Evolutionary conservation across 257 asterid genomes (phyloP), one percentile per base, ranked within the genome.

Genomic region (Pogostemon cablin): DNA sequence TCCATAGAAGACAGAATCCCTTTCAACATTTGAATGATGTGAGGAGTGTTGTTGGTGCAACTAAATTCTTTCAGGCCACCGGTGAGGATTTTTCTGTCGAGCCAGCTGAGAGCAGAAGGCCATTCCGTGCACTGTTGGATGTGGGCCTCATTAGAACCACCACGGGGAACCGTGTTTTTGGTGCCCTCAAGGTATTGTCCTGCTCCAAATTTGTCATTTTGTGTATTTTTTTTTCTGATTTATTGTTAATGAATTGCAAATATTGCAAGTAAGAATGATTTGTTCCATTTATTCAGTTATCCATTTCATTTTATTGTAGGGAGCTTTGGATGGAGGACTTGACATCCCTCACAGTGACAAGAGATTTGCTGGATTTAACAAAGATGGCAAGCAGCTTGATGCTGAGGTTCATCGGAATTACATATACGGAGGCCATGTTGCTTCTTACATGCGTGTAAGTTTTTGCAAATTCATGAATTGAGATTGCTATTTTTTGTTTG

Each of bases 311-410:
- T 5, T 32, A 34, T 67, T 57, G 11, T 70, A 88, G 96, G 96
- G 97, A 56, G 96, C 96, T 5, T 62, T 90, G 62, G 95, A 88
- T 82, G 96, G 92, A 43, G 96, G 97, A 10, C 83, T 91, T 34
- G 97, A 91, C 41, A 79, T 91, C 65, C 96, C 97, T 55, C 97
- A 91, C 78, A 84, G 96, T 63, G 97, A 88, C 4, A 88, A 90
- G 89, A 85, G 96, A 76, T 90, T 88, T 74, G 90, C 97, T 61
- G 97, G 96, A 50, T 90, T 72, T 68, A 63, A 50, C 76, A 91
- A 88, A 82, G 97, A 88, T 15, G 74, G 55, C 75, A 88, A 91
- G 75, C 83, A 81, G 59, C 92, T 80, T 1, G 73, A 80, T 4
- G 59, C 84, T 57, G 79, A 76, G 40, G 64, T 64, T 9, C 84